These are phyloP conservation scores for Chiua virens DNA, from an alignment of 768 basidiomycete genomes.

Conservation along the genomic window DNA sequence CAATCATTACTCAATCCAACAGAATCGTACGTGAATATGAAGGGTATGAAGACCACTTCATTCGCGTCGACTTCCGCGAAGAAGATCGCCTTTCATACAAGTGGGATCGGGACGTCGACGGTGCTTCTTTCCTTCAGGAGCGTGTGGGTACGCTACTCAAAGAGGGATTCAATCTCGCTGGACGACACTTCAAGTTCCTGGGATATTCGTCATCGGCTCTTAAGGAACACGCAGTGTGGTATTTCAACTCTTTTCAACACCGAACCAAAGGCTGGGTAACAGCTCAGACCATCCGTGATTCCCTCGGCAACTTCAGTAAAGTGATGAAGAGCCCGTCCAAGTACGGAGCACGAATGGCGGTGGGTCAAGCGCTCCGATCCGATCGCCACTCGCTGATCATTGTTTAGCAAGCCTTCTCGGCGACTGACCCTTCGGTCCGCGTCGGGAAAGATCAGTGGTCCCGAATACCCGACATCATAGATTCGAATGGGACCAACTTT, in stretches of 20 bases:
- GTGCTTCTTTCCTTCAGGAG: slow-evolving; percentile 50
- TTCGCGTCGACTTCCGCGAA: slow-evolving; percentile 84
- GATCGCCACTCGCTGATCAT: slow-evolving; percentile 6
- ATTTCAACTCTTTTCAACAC: slow-evolving; percentile 61
- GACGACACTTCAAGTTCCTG: slow-evolving; percentile 73
- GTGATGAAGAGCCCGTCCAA: slow-evolving; percentile 67
- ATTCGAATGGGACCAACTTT: slow-evolving; percentile 44
- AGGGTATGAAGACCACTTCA: slow-evolving; percentile 62
- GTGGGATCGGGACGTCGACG: slow-evolving; percentile 69
- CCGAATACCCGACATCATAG: slow-evolving; percentile 55
- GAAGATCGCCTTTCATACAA: slow-evolving; percentile 76
- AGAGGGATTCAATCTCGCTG: slow-evolving; percentile 67
- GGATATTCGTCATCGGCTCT: slow-evolving; percentile 81
- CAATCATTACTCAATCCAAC: slow-evolving; percentile 74
- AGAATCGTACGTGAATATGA: slow-evolving; percentile 71
- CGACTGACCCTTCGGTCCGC: slow-evolving; percentile 70
- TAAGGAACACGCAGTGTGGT: slow-evolving; percentile 83
- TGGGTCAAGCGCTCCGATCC: slow-evolving; percentile 4
- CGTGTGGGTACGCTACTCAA: slow-evolving; percentile 62
- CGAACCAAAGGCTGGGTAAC: slow-evolving; percentile 45
- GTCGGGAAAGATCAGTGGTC: slow-evolving; percentile 62
- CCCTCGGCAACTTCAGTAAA: slow-evolving; percentile 67
- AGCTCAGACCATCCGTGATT: slow-evolving; percentile 56
- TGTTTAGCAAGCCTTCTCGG: slow-evolving; percentile 69
- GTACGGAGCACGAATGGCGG: slow-evolving; percentile 75